phyloP scores from a whole-genome alignment of 2,329 filamentous ascomycete genomes.

The Stachybotrys elegans region DNA sequence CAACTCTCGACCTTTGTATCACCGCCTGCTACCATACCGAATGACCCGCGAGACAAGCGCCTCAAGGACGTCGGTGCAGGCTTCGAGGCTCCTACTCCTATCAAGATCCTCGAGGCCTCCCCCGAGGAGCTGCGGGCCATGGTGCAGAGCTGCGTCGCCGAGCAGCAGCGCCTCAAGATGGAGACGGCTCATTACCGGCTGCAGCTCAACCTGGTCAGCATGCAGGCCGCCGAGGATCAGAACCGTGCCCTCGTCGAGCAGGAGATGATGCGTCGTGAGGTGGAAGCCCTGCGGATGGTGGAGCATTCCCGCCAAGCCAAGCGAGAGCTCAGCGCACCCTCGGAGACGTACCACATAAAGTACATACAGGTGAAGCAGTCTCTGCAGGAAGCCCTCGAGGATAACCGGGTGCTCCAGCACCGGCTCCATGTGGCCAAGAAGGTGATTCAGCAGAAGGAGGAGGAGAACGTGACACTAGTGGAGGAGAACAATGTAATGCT shows the following conservation, averaged over 20 bases:
- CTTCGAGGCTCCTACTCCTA: conserved; percentile 40
- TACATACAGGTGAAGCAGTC: conserved; percentile 60
- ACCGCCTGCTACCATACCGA: conserved; percentile 44
- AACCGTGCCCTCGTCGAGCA: conserved; percentile 88
- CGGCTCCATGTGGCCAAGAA: conserved; percentile 70
- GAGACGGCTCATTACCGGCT: conserved; percentile 86
- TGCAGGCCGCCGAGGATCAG: conserved; percentile 79
- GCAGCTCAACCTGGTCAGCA: conserved; percentile 76
- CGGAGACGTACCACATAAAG: conserved; percentile 49
- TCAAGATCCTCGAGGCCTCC: conserved; percentile 48
- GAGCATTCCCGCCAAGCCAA: conserved; percentile 63
- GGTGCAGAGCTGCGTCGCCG: conserved; percentile 48
- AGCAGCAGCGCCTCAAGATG: conserved; percentile 64
- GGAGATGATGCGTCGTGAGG: conserved; percentile 82
- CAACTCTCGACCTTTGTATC: conserved; percentile 48
- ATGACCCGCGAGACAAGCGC: conserved; percentile 25
- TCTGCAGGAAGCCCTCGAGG: conserved; percentile 61
- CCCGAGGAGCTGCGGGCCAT: conserved; percentile 52
- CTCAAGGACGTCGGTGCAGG: conserved; percentile 26
- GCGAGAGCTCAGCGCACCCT: conserved; percentile 45
- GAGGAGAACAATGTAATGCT: conserved; percentile 76
- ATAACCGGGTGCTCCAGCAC: conserved; percentile 58
- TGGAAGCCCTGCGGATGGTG: conserved; percentile 73
- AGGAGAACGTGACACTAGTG: conserved; percentile 61
- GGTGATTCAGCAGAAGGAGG: conserved; percentile 72